Conservation (phyloP, 495 filamentous ascomycete species). For the Tuber umbilicatum region DNA sequence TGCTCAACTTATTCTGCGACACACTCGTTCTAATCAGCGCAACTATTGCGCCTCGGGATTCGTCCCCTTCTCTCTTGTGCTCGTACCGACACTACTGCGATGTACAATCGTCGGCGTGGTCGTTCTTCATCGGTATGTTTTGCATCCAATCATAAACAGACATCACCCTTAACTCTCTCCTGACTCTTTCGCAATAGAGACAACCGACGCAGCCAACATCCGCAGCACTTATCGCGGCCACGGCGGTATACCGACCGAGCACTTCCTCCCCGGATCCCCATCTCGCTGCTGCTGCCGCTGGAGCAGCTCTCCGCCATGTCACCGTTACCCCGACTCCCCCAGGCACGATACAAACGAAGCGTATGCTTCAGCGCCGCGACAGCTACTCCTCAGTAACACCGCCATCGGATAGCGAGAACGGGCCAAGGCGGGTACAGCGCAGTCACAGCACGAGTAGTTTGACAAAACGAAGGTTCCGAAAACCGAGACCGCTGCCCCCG, state of each 20-base stretch:
- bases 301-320: conserved; percentile 37
- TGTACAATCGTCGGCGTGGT: not conserved
- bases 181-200: not conserved
- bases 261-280: conserved; percentile 6
- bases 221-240: conserved; percentile 30
- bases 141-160: not conserved
- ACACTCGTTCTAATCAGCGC: not conserved
- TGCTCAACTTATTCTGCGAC: not conserved
- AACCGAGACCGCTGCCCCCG: conserved; percentile 1
- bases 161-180: not conserved
- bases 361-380: conserved; percentile 36
- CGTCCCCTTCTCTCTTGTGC: not conserved
- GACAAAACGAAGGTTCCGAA: conserved; percentile 22
- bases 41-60: not conserved
- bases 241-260: conserved; percentile 27
- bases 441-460: conserved; percentile 19
- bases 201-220: conserved; percentile 2
- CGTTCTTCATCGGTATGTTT: conserved; percentile 1
- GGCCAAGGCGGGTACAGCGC: conserved; percentile 7
- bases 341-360: conserved; percentile 35
- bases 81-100: not conserved
- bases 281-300: conserved; percentile 35
- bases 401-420: conserved; percentile 9
- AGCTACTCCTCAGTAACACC: conserved; percentile 26
- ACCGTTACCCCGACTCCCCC: conserved; percentile 15